Evolutionary conservation across 495 filamentous ascomycete species (phyloP), one percentile per base, ranked within the genome.

Genomic region (Daldinia grandis): DNA sequence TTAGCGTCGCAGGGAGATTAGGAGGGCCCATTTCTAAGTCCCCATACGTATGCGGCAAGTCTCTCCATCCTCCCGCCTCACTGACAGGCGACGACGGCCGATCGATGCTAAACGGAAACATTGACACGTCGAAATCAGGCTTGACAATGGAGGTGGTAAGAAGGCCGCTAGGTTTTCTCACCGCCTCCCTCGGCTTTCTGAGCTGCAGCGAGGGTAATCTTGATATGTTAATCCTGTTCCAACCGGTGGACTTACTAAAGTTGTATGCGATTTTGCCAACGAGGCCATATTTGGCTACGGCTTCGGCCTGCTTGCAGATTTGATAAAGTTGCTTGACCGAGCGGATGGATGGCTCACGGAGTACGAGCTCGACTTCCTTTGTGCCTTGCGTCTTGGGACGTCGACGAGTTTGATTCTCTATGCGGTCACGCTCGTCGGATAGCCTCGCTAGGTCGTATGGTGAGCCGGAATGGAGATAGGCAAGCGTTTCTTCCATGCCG

Each of bases 331-430:
- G 15, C 38, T 66, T 60, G 17, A 76, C 59, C 0, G 68, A 51
- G 19, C 56, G 50, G 4, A 56, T 42, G 38, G 64, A 70, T 44
- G 75, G 75, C 15, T 72, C 50, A 1, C 51, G 57, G 5, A 74
- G 65, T 10, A 74, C 57, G 7, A 5, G 30, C 28, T 72, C 66
- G 0, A 72, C 71, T 44, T 74, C 73, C n/a, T 31, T 17, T 5
- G 51, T 74, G 14, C 62, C 70, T 37, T 64, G 66, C 15, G 71
- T 70, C 38, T 38, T 61, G 1, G 70, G 73, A 12, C 67, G 56
- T 7, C 19, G 25, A 10, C 14, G 40, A 19, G 58, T 40, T 47
- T 61, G 58, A 10, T 15, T 65, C 1, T 55, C 68, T 10, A 65
- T 73, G 9, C 31, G 55, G 30, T 76, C 65, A 6, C 38, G 65